Conservation (phyloP, 2,329 filamentous ascomycete species). For the Zasmidium angulare region DNA sequence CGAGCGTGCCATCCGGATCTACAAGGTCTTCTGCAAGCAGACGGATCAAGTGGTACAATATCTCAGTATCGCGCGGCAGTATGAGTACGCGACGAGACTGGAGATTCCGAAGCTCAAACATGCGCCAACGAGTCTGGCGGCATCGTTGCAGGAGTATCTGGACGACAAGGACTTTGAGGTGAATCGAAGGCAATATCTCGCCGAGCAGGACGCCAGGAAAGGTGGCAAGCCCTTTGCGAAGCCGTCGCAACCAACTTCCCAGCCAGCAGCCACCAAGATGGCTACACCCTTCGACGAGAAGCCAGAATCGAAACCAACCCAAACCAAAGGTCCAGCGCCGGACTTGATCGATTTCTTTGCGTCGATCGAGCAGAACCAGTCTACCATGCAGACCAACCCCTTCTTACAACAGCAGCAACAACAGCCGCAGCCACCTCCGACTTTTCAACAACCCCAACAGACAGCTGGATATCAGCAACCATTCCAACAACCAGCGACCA, state of each 20-base stretch:
- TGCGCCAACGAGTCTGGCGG: conserved; percentile 85
- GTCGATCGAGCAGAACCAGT: conserved; percentile 87
- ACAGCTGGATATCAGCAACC: conserved; percentile 23
- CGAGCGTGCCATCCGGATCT: conserved; percentile 86
- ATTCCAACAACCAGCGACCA: conserved; percentile 36
- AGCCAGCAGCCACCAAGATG: conserved; percentile 39
- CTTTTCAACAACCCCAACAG: conserved; percentile 25
- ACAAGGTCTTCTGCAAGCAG: conserved; percentile 86
- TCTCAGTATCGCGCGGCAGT: conserved; percentile 80
- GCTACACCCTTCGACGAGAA: conserved; percentile 24
- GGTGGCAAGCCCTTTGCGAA: conserved; percentile 41
- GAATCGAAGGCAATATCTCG: conserved; percentile 86
- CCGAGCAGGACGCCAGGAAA: conserved; percentile 75
- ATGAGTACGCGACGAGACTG: conserved; percentile 86
- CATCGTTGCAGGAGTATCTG: conserved; percentile 89
- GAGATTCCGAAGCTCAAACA: conserved; percentile 98
- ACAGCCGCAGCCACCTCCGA: conserved; percentile 31
- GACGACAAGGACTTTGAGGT: conserved; percentile 94
- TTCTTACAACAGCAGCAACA: conserved; percentile 27
- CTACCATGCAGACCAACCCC: conserved; percentile 49
- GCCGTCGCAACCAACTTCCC: conserved; percentile 31
- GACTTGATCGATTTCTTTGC: conserved; percentile 94
- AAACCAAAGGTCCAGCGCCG: conserved; percentile 63
- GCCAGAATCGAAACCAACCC: conserved; percentile 23
- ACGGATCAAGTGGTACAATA: conserved; percentile 93